These are phyloP conservation scores for Gracilaria domingensis DNA, from an alignment of 23 red algal species.

Conservation along the genomic window DNA sequence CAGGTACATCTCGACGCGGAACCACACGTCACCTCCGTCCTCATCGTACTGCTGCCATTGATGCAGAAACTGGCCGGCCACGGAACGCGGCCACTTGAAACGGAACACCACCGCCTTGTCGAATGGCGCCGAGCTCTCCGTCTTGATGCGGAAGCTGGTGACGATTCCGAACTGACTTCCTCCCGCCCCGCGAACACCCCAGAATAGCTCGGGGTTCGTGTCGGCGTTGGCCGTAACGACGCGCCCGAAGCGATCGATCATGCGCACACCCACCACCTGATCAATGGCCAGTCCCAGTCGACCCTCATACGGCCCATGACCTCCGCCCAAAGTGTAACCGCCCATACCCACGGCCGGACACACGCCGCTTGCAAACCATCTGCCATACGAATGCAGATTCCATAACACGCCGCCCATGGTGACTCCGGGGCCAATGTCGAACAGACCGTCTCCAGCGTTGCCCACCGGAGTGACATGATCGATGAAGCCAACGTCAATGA, in stretches of 20 bases:
- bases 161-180: slow-evolving; percentile 60
- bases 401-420: slow-evolving; percentile 63
- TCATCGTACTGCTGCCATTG: slow-evolving; percentile 62
- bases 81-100: slow-evolving; percentile 30
- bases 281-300: slow-evolving; percentile 38
- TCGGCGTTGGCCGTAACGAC: slow-evolving; percentile 18
- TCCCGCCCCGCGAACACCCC: slow-evolving; percentile 46
- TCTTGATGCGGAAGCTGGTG: slow-evolving; percentile 35
- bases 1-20: slow-evolving; percentile 62
- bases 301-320: slow-evolving; percentile 64
- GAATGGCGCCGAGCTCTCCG: slow-evolving; percentile 40
- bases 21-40: slow-evolving; percentile 65
- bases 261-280: slow-evolving; percentile 25
- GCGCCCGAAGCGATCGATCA: slow-evolving; percentile 58
- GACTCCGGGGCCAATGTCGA: slow-evolving; percentile 46
- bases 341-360: slow-evolving; percentile 59
- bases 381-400: background rate
- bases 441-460: background rate
- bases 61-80: slow-evolving; percentile 42
- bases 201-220: slow-evolving; percentile 42
- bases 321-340: slow-evolving; percentile 54
- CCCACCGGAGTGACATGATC: slow-evolving; percentile 20
- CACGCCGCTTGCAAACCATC: slow-evolving; percentile 60
- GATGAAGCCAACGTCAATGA: slow-evolving; percentile 56
- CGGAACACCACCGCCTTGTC: slow-evolving; percentile 59